Base-by-base conservation (phyloP, 305 asterid species). In the Caryopteris hybrid region DNA sequence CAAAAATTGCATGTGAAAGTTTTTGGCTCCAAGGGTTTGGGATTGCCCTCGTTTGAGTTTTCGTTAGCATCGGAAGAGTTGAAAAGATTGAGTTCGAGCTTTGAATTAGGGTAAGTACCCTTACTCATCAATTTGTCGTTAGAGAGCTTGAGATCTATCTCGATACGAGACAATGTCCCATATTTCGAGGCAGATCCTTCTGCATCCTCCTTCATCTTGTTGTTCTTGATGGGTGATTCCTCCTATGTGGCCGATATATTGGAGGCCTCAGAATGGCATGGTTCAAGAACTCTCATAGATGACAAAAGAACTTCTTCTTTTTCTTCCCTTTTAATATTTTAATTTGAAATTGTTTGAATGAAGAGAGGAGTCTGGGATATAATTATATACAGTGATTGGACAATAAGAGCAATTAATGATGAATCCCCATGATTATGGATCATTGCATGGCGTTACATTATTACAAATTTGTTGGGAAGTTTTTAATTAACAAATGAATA, bases 1-100 rank as follows among this genome's bases (percentile, higher is more conserved):
- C 96, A 87, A 20, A 74, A 85, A 48, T 22, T 78, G 45, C 95
- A 89, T 0, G 88, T 68, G 74, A 87, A 87, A 8, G 76, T 79
- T 56, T 71, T 85, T 6, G 77, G 27, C 47, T n/a, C n/a, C n/a
- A n/a, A n/a, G n/a, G n/a, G n/a, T n/a, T n/a, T n/a, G n/a, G n/a
- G n/a, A n/a, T n/a, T n/a, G n/a, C n/a, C n/a, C n/a, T n/a, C n/a
- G n/a, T n/a, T n/a, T n/a, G n/a, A n/a, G n/a, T n/a, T n/a, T n/a
- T n/a, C n/a, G n/a, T n/a, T n/a, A n/a, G n/a, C n/a, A 0, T 64
- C 70, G 0, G 79, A 47, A 11, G 78, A 56, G 56, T 61, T 63
- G 60, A 85, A 72, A 20, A 83, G 83, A 20, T 78, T 76, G 64
- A 83, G 76, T 16, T 82, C 88, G 20, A 72, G 70, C 43, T 80